Evolutionary conservation across 176 grass and related monocot species (phyloP).

Genomic region (Thalia dealbata): DNA sequence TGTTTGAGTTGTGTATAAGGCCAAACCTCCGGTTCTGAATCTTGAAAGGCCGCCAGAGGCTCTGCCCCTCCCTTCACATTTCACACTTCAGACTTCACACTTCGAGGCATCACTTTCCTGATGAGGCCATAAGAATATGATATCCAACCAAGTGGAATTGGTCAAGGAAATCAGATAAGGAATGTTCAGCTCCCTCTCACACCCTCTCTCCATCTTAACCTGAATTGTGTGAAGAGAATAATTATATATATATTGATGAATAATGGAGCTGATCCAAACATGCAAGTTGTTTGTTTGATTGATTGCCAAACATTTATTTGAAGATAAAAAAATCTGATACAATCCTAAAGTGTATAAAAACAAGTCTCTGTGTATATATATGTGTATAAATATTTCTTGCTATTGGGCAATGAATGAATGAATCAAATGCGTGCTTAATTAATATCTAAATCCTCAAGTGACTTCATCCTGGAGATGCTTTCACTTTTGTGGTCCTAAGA

Average conservation of each 20-base stretch:
- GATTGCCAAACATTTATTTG: not conserved
- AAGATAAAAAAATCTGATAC: not conserved
- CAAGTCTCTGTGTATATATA: not conserved
- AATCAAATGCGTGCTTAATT: not conserved
- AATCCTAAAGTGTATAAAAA: not conserved
- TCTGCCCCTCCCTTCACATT: too few relatives aligned
- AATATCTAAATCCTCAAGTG: conserved; percentile 2
- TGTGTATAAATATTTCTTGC: not conserved
- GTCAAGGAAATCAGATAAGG: not conserved
- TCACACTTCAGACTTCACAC: not conserved
- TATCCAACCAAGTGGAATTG: not conserved
- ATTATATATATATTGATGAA: not conserved
- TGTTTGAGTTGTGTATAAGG: not conserved
- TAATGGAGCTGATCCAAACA: not conserved
- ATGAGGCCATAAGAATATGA: not conserved
- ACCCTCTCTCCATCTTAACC: not conserved
- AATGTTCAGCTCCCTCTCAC: conserved; percentile 1
- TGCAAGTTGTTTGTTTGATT: not conserved
- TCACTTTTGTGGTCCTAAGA: conserved; percentile 9
- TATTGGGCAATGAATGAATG: not conserved
- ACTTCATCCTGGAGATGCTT: conserved; percentile 2
- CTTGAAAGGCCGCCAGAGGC: too few relatives aligned
- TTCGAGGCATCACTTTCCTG: not conserved
- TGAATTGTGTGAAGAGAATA: not conserved
- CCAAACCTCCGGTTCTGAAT: not conserved